Base-by-base conservation (phyloP, 2,329 filamentous ascomycete genomes). In the Neophaeococcomyces mojaviensis region DNA sequence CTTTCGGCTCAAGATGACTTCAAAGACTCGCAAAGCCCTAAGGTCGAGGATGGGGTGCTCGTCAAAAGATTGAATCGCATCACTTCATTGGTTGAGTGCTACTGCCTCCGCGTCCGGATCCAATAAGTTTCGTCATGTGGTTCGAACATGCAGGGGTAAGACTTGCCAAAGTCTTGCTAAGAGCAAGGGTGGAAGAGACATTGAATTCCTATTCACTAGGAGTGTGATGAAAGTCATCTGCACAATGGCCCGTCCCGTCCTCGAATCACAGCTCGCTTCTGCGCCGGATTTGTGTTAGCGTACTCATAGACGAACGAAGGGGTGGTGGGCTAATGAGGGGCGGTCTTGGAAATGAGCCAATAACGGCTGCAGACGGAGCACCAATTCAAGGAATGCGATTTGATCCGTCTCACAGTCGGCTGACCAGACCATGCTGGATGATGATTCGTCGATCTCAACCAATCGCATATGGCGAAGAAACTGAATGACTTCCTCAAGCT, bases 181-280 rank as follows among this genome's bases (percentile, higher is more conserved):
- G 26, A 19, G 10, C 24, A 22, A 44, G 24, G 41, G 41, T 34
- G 32, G 41, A 34, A 37, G 36, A 22, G 32, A 33, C 4, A 36
- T 22, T 22, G 41, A 22, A 37, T 37, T 44, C 41, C 41, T 30
- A 44, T 44, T 44, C 41, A 44, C 22, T 30, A 37, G 32, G 41
- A 44, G 20, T 37, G 41, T 44, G 41, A 44, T 44, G 28, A 26
- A 16, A 26, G 26, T 44, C 26, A 37, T 16, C n/a, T 28, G 18
- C 32, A 26, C 41, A 18, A 37, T 44, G 41, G 41, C 32, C 41
- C 41, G 41, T 37, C 15, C 41, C 41, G 41, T 44, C 20, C 4
- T 10, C 41, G 13, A 44, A 44, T 44, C 4, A 37, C 12, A 34
- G 20, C 4, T 26, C 16, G 19, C 18, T n/a, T 12, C 20, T 8